Conservation (phyloP, 2,329 filamentous ascomycete species). For the Sodiomyces alkalinus region DNA sequence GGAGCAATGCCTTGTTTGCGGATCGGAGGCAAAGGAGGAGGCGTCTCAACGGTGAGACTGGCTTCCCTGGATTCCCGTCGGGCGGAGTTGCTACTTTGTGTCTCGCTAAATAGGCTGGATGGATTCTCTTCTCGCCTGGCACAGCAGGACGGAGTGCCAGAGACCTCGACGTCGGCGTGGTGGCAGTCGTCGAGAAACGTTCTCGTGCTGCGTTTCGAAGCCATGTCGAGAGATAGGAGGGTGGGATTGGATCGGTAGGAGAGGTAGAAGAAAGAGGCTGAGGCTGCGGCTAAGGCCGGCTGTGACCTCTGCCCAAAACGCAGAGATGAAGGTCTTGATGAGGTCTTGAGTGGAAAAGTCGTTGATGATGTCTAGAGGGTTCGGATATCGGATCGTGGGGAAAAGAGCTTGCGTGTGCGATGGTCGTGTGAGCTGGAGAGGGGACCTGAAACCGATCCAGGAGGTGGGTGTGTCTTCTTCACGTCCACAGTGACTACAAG, state of each 20-base stretch:
- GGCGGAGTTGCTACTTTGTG: constrained; percentile 1
- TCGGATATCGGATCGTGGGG: background rate
- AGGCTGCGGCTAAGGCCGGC: too few relatives aligned
- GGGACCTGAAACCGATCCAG: background rate
- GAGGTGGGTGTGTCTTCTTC: constrained; percentile 1
- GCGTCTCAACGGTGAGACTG: background rate
- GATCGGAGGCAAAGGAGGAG: too few relatives aligned
- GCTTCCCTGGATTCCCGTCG: background rate
- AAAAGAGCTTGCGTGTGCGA: background rate
- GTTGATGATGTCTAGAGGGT: too few relatives aligned
- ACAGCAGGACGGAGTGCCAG: too few relatives aligned
- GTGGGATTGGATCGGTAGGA: background rate
- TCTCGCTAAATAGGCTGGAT: too few relatives aligned
- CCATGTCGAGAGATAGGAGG: constrained; percentile 2
- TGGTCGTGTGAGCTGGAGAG: constrained; percentile 6
- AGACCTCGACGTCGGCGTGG: constrained; percentile 3
- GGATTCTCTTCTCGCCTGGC: too few relatives aligned
- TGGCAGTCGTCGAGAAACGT: constrained; percentile 6
- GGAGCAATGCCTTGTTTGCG: too few relatives aligned
- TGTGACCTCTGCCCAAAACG: too few relatives aligned
- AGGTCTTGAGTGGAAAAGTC: too few relatives aligned
- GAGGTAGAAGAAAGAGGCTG: too few relatives aligned
- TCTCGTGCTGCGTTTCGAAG: constrained; percentile 8
- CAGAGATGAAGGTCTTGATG: too few relatives aligned
- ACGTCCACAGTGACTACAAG: constrained; percentile 6